Conservation (phyloP, 2,329 filamentous ascomycete species). For the Nemania sp. region DNA sequence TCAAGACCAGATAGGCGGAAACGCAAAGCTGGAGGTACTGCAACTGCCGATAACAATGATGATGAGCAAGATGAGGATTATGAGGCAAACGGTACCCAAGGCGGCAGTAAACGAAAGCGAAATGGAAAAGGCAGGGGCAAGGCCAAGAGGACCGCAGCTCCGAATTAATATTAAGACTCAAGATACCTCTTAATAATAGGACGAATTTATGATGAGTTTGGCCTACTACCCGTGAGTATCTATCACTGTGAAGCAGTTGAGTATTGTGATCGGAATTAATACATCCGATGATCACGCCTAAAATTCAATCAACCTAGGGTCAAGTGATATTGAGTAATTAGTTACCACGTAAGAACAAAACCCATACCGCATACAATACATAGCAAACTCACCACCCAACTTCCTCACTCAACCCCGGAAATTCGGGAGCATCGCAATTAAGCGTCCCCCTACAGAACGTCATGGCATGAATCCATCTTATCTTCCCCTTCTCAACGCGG, state of each 20-base stretch:
- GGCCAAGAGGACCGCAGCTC: conserved; percentile 45
- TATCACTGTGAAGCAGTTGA: neutral
- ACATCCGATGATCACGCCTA: neutral
- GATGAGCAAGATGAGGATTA: conserved; percentile 39
- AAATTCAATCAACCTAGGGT: neutral
- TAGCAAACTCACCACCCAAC: conserved; percentile 30
- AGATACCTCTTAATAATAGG: neutral
- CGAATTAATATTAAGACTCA: conserved; percentile 26
- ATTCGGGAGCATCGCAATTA: conserved; percentile 34
- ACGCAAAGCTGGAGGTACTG: conserved; percentile 49
- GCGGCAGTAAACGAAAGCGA: conserved; percentile 32
- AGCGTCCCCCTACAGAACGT: conserved; percentile 33
- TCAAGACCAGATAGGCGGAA: conserved; percentile 45
- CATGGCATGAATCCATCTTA: conserved; percentile 41
- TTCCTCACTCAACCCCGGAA: conserved; percentile 34
- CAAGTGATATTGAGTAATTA: neutral
- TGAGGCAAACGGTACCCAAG: conserved; percentile 39
- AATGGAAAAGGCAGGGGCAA: conserved; percentile 37
- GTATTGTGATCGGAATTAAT: neutral
- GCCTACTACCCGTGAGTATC: neutral
- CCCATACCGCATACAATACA: neutral
- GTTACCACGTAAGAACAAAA: conserved; percentile 6
- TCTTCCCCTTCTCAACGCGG: conserved; percentile 33
- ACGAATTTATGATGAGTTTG: neutral
- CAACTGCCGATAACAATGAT: conserved; percentile 36